Base-by-base conservation (phyloP, 2,329 filamentous ascomycete species). In the Bipolaris cookei region DNA sequence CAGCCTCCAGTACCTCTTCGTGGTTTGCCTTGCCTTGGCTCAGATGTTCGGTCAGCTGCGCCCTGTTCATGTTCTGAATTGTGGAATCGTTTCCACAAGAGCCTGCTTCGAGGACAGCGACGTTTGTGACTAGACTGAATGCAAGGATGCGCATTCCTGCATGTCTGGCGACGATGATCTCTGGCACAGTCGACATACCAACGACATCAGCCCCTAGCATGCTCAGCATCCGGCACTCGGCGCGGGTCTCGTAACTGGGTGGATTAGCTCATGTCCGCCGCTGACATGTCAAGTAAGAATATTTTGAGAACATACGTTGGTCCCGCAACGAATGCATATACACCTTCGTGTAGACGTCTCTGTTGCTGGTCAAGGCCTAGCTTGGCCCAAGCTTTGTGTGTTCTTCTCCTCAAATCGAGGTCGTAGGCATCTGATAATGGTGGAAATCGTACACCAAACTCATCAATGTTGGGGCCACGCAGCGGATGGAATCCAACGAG, bases 111-210 rank as follows among this genome's bases (percentile, higher is more conserved):
- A 88, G 73, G 5, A 89, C 84, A 6, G 84, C 83, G 23, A 81
- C 84, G 72, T 90, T 89, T 14, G 87, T 89, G 20, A 89, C 86
- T 45, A 90, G 74, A 68, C 86, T 88, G 68, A 89, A 83, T 5
- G 86, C 87, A 35, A 89, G 76, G 6, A 90, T 84, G 25, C 83
- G 79, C 64, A 89, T 81, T n/a, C 83, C 84, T 51, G 80, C 82
- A 71, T 90, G 87, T 61, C 87, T 80, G 30, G 87, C 87, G 14
- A 87, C 85, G 47, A 89, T 82, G 50, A 89, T 87, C 68, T 90
- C 87, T 6, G 87, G 87, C 25, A 89, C 86, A 0, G 87, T 89
- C 30, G 85, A 88, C 87, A 90, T 89, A 13, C 87, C 87, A 1
- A 89, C 87, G n/a, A 89, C 77, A 67, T 89, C 87, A n/a, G 86